phyloP scores from a whole-genome alignment of 78 protist species.

The Chrysochromulina tobinii region DNA sequence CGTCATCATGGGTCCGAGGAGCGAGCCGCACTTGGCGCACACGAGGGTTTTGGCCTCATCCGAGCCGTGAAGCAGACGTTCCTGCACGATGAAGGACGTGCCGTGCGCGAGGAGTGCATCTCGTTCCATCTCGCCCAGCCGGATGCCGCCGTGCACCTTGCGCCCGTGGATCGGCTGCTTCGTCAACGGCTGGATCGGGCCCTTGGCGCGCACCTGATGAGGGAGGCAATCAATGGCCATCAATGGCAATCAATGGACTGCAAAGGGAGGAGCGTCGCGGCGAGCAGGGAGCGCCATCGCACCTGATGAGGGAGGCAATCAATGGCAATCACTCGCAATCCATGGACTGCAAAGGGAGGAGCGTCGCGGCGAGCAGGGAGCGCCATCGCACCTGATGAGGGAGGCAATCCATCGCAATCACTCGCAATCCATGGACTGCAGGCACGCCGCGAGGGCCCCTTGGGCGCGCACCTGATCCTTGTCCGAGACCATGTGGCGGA shows the following conservation, averaged over 20 bases:
- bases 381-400: not conserved
- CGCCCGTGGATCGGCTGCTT: constrained; percentile 97
- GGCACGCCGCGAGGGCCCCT: too few species aligned
- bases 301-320: too few species aligned
- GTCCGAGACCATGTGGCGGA: constrained; percentile 98
- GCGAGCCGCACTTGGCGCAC: constrained; percentile 9
- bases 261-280: not conserved
- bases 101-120: constrained; percentile 98
- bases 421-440: too few species aligned
- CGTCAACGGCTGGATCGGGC: constrained; percentile 87
- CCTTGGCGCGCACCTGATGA: constrained; percentile 93
- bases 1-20: not conserved
- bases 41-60: constrained; percentile 5
- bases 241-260: too few species aligned
- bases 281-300: not conserved
- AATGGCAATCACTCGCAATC: too few species aligned
- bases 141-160: constrained; percentile 86
- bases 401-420: too few species aligned
- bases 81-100: constrained; percentile 81
- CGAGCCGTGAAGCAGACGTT: constrained; percentile 68
- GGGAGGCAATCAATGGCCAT: too few species aligned
- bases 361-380: not conserved
- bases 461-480: constrained; percentile 90
- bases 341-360: not conserved
- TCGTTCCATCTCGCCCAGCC: constrained; percentile 99